Conservation (phyloP, 2,329 filamentous ascomycete genomes). For the Xylariaceae sp. region DNA sequence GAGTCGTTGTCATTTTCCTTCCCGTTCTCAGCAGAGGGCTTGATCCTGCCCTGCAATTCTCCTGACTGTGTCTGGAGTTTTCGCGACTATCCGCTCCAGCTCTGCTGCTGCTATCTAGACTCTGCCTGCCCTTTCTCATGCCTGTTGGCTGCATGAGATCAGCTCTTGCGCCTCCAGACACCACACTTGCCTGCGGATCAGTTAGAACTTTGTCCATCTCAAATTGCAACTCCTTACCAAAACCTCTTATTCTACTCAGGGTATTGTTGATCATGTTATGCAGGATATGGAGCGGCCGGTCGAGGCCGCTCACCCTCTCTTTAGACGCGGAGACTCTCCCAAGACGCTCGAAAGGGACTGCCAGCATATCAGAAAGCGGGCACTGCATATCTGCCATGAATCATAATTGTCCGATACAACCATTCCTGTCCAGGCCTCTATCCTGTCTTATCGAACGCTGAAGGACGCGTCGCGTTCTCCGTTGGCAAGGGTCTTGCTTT, state of each 20-base stretch:
- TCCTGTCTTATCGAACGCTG: neutral
- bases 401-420: slow-evolving; percentile 4
- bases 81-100: too few relatives aligned
- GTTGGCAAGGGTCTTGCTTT: neutral
- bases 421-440: neutral
- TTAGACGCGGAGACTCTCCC: slow-evolving; percentile 6
- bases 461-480: neutral
- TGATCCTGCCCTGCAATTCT: too few relatives aligned
- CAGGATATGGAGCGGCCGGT: slow-evolving; percentile 9
- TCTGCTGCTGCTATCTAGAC: too few relatives aligned
- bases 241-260: slow-evolving; percentile 2
- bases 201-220: neutral
- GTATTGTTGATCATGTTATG: slow-evolving; percentile 13
- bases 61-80: neutral
- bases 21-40: too few relatives aligned
- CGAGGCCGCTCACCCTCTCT: slow-evolving; percentile 8
- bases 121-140: neutral
- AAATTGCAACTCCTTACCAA: neutral
- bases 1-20: too few relatives aligned
- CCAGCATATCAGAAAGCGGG: neutral
- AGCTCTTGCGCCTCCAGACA: too few relatives aligned
- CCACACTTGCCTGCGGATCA: too few relatives aligned
- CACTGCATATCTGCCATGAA: neutral
- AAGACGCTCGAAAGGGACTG: slow-evolving; percentile 7
- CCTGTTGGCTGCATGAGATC: neutral